A percentile compares a stretch with the other conserved stretches of the same genome.
Conservation (phyloP, 139 green algal species). For the Astrephomene gubernaculifera region DNA sequence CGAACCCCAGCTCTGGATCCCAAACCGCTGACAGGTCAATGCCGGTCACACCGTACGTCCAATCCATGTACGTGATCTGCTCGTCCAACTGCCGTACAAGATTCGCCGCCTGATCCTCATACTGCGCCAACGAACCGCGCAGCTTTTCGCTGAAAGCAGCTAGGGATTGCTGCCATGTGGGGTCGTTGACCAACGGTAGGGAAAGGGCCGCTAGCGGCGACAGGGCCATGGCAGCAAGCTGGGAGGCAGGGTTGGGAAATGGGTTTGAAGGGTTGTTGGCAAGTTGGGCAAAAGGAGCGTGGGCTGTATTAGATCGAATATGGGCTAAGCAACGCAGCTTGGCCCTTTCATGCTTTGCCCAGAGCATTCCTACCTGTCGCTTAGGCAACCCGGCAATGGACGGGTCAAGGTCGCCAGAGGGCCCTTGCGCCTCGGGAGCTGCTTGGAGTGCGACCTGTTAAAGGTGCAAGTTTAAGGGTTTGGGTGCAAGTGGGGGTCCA, state of each 20-base stretch:
- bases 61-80: constrained; percentile 68
- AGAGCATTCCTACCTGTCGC: no score
- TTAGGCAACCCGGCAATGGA: no score
- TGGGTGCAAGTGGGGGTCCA: no score
- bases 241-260: not conserved
- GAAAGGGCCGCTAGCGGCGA: constrained; percentile 65
- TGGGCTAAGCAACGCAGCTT: no score
- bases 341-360: no score
- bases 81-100: constrained; percentile 40
- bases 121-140: not conserved
- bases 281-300: no score
- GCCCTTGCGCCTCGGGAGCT: no score
- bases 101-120: constrained; percentile 25
- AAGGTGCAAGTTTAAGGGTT: no score
- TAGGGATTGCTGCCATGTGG: constrained; percentile 41
- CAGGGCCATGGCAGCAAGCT: constrained; percentile 74
- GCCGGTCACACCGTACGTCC: constrained; percentile 53
- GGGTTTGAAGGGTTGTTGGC: not conserved
- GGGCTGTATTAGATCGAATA: no score
- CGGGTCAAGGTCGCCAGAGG: not conserved
- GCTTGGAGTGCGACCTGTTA: no score
- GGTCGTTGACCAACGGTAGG: constrained; percentile 49
- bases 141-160: constrained; percentile 19
- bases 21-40: constrained; percentile 65
- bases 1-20: constrained; percentile 69